Conservation (phyloP, 441 rosid species). For the Lepidium campestre region DNA sequence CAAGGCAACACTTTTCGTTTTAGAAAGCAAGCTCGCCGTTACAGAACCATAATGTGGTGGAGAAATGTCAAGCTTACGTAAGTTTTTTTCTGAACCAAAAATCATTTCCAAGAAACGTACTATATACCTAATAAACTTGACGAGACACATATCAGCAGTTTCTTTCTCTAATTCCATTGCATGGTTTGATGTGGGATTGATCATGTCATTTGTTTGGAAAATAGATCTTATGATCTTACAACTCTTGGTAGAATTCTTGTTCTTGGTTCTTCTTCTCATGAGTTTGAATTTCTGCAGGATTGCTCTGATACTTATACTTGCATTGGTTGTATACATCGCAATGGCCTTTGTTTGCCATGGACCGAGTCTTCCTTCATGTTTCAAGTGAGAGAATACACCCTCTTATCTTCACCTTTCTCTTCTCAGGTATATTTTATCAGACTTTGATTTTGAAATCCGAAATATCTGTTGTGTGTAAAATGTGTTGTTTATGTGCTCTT, state of each 20-base stretch:
- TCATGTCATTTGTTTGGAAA: neutral
- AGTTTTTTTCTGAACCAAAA: conserved; percentile 14
- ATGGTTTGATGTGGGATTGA: neutral
- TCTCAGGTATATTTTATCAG: neutral
- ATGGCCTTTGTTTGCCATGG: conserved; percentile 81
- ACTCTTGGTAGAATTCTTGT: neutral
- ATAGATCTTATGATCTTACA: neutral
- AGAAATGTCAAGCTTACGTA: conserved; percentile 88
- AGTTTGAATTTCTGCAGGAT: conserved; percentile 41
- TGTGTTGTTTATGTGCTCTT: neutral
- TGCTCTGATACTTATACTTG: conserved; percentile 47
- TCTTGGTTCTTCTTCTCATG: neutral
- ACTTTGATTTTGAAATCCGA: neutral
- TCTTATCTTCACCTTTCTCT: neutral
- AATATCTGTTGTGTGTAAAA: neutral
- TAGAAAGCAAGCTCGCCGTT: conserved; percentile 89
- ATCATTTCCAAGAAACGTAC: neutral
- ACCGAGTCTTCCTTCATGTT: conserved; percentile 58
- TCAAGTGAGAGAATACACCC: conserved; percentile 37
- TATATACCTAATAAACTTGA: neutral
- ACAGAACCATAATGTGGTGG: conserved; percentile 86
- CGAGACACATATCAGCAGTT: neutral
- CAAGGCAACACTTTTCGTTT: conserved; percentile 94
- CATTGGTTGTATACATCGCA: conserved; percentile 57
- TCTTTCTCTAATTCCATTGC: neutral